These are phyloP conservation scores for Syzygium malaccense DNA, from an alignment of 441 rosid genomes.

Conservation along the genomic window DNA sequence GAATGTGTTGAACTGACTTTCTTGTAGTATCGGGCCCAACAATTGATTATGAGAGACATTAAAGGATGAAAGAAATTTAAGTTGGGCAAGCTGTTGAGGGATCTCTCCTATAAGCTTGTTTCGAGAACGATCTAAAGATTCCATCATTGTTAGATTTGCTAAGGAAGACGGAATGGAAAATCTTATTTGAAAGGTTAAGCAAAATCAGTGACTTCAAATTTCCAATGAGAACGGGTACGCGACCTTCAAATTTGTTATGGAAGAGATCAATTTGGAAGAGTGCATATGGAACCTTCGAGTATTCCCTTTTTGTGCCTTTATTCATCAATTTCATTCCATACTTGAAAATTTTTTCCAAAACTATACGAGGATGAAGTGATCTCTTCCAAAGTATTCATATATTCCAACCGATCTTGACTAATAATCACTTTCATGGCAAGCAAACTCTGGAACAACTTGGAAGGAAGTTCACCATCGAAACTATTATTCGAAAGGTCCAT, in stretches of 20 bases:
- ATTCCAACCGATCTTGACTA: not conserved
- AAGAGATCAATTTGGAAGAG: not conserved
- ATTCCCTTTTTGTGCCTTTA: not conserved
- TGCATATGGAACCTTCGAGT: accelerated
- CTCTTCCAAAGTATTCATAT: no score
- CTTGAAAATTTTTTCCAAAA: not conserved
- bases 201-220: not conserved
- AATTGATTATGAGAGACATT: not conserved
- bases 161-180: not conserved
- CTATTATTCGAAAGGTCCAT: not conserved
- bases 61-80: not conserved
- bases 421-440: not conserved
- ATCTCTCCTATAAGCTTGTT: not conserved
- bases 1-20: no score
- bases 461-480: not conserved
- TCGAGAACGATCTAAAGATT: not conserved
- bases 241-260: not conserved
- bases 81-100: not conserved
- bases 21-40: not conserved
- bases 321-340: not conserved
- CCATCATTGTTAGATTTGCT: not conserved
- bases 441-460: not conserved
- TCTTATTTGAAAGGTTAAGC: not conserved
- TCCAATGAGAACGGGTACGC: not conserved
- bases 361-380: not conserved